Conservation (phyloP, 2,329 filamentous ascomycete genomes). For the Aspergillus calidoustus region DNA sequence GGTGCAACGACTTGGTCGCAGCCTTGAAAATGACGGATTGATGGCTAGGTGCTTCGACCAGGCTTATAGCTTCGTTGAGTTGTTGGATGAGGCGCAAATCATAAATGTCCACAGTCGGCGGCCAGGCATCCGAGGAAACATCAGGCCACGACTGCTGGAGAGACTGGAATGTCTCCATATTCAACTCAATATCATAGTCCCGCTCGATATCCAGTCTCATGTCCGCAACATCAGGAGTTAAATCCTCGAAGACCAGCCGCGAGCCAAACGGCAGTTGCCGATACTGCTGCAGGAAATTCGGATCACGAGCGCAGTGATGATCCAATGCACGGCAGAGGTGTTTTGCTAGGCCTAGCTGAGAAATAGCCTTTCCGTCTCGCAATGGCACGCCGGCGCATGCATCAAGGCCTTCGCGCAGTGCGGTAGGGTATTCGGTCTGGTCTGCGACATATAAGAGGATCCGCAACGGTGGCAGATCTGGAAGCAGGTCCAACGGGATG, state of each 20-base stretch:
- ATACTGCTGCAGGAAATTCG: conserved; percentile 8
- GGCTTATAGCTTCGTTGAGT: conserved; percentile 10
- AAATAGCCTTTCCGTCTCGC: conserved; percentile 11
- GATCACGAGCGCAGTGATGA: conserved; percentile 8
- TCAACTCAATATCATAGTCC: conserved; percentile 5
- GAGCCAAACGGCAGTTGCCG: conserved; percentile 13
- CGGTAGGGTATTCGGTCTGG: conserved; percentile 10
- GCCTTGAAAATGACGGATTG: conserved; percentile 8
- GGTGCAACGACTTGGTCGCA: conserved; percentile 5
- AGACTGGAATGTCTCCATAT: conserved; percentile 6
- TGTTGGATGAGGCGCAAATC: conserved; percentile 9
- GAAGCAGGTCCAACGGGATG: conserved; percentile 12
- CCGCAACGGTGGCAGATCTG: conserved; percentile 7
- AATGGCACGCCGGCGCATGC: conserved; percentile 10
- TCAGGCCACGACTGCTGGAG: conserved; percentile 13
- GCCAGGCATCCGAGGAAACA: conserved; percentile 5
- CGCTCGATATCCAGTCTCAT: conserved; percentile 12
- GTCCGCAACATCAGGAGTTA: conserved; percentile 2
- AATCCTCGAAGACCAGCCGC: conserved; percentile 12
- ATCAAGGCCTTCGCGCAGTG: conserved; percentile 9
- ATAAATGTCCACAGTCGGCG: conserved; percentile 6
- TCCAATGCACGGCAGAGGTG: conserved; percentile 15
- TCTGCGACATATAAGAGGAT: conserved; percentile 13
- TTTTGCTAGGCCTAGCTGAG: conserved; percentile 10
- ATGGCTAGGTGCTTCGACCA: neutral